phyloP scores from a whole-genome alignment of 148 eudicot genomes.

The Rhododendron griersonianum region DNA sequence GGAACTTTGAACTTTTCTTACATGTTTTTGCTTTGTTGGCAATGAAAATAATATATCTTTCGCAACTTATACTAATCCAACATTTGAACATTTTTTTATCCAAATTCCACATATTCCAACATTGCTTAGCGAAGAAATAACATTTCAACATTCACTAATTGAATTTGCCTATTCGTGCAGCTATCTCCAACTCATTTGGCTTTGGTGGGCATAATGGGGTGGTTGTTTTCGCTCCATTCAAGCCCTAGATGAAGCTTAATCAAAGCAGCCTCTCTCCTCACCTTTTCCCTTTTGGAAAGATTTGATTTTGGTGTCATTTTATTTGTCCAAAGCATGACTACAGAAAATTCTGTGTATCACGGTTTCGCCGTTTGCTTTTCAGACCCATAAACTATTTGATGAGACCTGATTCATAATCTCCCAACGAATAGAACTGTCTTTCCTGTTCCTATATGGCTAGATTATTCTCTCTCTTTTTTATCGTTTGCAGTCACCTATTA shows the following conservation, averaged over 20 bases:
- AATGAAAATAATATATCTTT: neutral
- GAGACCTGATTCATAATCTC: constrained; percentile 1
- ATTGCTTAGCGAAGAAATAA: too few species aligned
- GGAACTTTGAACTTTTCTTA: neutral
- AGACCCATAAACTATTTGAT: neutral
- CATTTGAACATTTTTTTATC: neutral
- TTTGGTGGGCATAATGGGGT: constrained; percentile 62
- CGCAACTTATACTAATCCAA: neutral
- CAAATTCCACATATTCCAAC: neutral
- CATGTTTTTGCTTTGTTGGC: neutral
- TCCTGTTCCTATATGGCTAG: neutral
- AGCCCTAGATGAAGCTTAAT: constrained; percentile 23
- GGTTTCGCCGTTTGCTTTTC: neutral
- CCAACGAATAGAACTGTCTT: constrained; percentile 13
- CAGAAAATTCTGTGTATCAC: constrained; percentile 1
- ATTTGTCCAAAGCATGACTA: neutral
- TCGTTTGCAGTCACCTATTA: neutral
- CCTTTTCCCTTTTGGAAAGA: neutral
- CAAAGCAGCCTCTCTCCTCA: neutral
- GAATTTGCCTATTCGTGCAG: constrained; percentile 24
- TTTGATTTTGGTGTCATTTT: constrained; percentile 5
- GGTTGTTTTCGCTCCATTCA: constrained; percentile 48
- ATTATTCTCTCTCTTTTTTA: neutral
- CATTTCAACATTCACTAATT: neutral
- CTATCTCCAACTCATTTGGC: constrained; percentile 57